These are phyloP conservation scores for Pholiota adiposa DNA, from an alignment of 1,284 basidiomycete genomes.

Conservation along the genomic window DNA sequence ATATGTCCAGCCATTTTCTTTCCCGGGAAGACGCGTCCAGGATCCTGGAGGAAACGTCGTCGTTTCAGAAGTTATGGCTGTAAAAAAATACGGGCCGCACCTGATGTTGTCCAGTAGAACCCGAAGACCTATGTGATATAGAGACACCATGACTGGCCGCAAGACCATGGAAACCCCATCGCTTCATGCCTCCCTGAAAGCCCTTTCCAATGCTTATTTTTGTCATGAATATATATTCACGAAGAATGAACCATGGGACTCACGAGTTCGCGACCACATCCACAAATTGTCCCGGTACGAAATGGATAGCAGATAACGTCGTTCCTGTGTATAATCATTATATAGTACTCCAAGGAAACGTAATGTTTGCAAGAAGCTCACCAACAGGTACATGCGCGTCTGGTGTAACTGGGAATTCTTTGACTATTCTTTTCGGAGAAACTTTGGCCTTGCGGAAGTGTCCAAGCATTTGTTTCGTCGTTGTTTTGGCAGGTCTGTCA, in stretches of 20 bases:
- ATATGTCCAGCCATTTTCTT: slow-evolving; percentile 99
- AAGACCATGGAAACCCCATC: slow-evolving; percentile 92
- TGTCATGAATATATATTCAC: slow-evolving; percentile 14
- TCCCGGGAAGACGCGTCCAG: slow-evolving; percentile 93
- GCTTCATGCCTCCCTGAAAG: slow-evolving; percentile 97
- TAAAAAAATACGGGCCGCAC: slow-evolving; percentile 46
- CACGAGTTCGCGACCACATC: slow-evolving; percentile 94
- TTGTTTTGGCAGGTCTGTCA: slow-evolving; percentile 68
- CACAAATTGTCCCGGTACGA: slow-evolving; percentile 96
- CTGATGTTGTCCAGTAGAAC: slow-evolving; percentile 95
- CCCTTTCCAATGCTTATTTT: slow-evolving; percentile 88
- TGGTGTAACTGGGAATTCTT: slow-evolving; percentile 88
- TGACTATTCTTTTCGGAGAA: slow-evolving; percentile 84
- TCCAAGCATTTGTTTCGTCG: slow-evolving; percentile 78
- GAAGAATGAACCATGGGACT: slow-evolving; percentile 35
- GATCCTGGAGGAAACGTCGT: slow-evolving; percentile 63
- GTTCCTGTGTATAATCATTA: slow-evolving; percentile 61
- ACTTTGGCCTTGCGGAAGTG: slow-evolving; percentile 88
- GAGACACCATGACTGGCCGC: slow-evolving; percentile 97
- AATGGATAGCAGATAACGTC: slow-evolving; percentile 89
- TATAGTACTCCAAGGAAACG: neutral
- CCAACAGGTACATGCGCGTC: slow-evolving; percentile 92
- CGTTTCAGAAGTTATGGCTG: slow-evolving; percentile 6
- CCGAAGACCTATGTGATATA: slow-evolving; percentile 90
- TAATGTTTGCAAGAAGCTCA: slow-evolving; percentile 37